Conservation (phyloP, 176 grass and related monocot genomes). For the Carex littledalei region DNA sequence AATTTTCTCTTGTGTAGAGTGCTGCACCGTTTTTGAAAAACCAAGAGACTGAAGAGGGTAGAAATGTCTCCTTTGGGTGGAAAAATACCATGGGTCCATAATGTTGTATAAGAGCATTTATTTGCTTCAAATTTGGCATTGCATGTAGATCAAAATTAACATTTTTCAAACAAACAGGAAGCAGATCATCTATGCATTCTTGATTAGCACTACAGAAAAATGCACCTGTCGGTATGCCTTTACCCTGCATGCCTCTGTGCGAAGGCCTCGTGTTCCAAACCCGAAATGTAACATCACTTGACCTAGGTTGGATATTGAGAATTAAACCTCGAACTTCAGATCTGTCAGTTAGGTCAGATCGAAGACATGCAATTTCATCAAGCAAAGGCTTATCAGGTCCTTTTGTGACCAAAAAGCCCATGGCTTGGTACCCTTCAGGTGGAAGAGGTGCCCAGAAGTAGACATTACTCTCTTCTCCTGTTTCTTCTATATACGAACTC, state of each 20-base stretch:
- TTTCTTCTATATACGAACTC: slow-evolving; percentile 11
- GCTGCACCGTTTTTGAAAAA: slow-evolving; percentile 75
- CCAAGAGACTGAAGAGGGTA: slow-evolving; percentile 96
- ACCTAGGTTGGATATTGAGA: slow-evolving; percentile 32
- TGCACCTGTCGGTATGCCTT: slow-evolving; percentile 46
- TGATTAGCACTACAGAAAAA: slow-evolving; percentile 59
- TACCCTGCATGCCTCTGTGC: slow-evolving; percentile 40
- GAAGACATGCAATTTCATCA: slow-evolving; percentile 50
- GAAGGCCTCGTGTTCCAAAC: slow-evolving; percentile 53
- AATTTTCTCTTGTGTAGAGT: slow-evolving; percentile 39
- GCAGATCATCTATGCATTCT: slow-evolving; percentile 16
- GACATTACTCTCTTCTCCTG: background rate
- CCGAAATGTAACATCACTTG: slow-evolving; percentile 25
- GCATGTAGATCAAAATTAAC: slow-evolving; percentile 49
- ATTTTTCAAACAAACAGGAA: slow-evolving; percentile 62
- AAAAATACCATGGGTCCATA: slow-evolving; percentile 83
- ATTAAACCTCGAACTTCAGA: slow-evolving; percentile 49
- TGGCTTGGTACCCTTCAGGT: slow-evolving; percentile 47
- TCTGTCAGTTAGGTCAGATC: slow-evolving; percentile 56
- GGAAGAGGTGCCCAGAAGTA: slow-evolving; percentile 72
- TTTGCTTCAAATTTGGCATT: slow-evolving; percentile 88
- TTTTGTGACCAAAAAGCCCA: slow-evolving; percentile 51
- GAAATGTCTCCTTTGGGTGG: slow-evolving; percentile 74
- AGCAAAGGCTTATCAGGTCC: slow-evolving; percentile 38
- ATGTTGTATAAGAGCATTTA: slow-evolving; percentile 63